Evolutionary conservation across 352 stramenopile genomes (phyloP).

Genomic region (Phytopythium mirpurense): DNA sequence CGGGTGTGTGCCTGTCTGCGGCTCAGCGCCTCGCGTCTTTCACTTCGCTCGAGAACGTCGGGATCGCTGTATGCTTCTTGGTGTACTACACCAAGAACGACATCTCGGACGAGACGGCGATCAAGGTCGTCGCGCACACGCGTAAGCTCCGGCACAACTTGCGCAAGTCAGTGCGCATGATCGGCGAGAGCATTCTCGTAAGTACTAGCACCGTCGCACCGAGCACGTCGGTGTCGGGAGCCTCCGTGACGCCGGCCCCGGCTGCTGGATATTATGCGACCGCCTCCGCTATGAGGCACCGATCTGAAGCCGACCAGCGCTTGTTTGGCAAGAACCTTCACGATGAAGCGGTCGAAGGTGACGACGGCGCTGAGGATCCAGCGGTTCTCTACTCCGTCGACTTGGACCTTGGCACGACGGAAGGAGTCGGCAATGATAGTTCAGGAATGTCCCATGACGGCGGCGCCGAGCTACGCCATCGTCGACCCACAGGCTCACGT

Average conservation of each 20-base stretch:
- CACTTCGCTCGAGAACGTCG: slow-evolving; percentile 44
- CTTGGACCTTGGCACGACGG: slow-evolving; percentile 5
- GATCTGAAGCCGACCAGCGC: not conserved
- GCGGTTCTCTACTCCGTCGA: slow-evolving; percentile 32
- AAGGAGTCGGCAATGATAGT: not conserved
- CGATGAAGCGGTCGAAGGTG: slow-evolving; percentile 3
- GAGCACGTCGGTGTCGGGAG: not conserved
- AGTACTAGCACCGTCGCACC: not conserved
- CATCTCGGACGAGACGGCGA: slow-evolving; percentile 42
- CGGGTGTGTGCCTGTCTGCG: slow-evolving; percentile 19
- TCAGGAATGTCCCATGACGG: not conserved
- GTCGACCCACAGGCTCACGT: slow-evolving; percentile 5
- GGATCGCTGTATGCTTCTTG: slow-evolving; percentile 38
- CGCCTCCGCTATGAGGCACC: not conserved
- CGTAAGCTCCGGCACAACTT: slow-evolving; percentile 46
- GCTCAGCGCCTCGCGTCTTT: slow-evolving; percentile 30
- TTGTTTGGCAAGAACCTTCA: not conserved
- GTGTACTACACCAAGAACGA: slow-evolving; percentile 51
- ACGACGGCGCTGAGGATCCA: slow-evolving; percentile 9
- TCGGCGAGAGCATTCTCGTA: slow-evolving; percentile 49
- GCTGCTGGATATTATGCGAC: not conserved
- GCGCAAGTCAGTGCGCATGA: slow-evolving; percentile 50
- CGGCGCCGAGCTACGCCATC: slow-evolving; percentile 10
- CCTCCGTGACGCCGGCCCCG: not conserved
- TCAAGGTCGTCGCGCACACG: slow-evolving; percentile 54